These are phyloP conservation scores for Orobanche coerulescens DNA, from an alignment of 257 asterid species.

Conservation along the genomic window DNA sequence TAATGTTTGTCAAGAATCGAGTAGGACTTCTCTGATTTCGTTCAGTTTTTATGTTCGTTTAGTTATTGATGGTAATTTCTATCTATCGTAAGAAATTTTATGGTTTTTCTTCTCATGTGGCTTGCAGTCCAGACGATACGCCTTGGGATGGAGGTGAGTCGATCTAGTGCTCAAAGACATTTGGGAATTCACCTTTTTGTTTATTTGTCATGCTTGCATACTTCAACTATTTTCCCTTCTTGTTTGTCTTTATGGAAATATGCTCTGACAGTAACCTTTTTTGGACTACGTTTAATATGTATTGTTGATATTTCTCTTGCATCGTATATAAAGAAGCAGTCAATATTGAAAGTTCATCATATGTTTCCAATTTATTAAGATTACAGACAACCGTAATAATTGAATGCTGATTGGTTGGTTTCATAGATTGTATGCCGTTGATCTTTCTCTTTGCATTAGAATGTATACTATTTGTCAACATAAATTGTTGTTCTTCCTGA, in stretches of 20 bases:
- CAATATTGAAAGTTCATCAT: too few species aligned
- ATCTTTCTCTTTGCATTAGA: too few species aligned
- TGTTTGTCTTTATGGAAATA: too few species aligned
- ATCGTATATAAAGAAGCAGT: not conserved
- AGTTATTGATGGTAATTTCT: not conserved
- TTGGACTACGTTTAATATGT: too few species aligned
- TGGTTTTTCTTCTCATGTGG: slow-evolving; percentile 26
- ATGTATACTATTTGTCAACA: too few species aligned
- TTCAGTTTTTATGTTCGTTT: slow-evolving; percentile 1
- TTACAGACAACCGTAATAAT: too few species aligned
- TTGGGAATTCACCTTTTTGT: not conserved
- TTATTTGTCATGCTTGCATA: not conserved
- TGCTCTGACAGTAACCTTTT: too few species aligned
- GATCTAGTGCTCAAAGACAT: slow-evolving; percentile 13
- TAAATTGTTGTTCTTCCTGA: too few species aligned
- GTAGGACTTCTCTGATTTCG: not conserved
- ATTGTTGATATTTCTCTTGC: not conserved
- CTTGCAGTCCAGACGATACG: slow-evolving; percentile 74
- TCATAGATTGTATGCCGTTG: too few species aligned
- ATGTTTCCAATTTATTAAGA: too few species aligned
- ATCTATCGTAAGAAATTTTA: slow-evolving; percentile 20
- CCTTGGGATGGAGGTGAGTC: slow-evolving; percentile 90
- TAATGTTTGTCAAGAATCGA: not conserved
- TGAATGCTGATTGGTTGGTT: too few species aligned
- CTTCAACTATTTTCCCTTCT: not conserved